Conservation (phyloP, 176 grass and related monocot genomes). For the Guadua angustifolia region DNA sequence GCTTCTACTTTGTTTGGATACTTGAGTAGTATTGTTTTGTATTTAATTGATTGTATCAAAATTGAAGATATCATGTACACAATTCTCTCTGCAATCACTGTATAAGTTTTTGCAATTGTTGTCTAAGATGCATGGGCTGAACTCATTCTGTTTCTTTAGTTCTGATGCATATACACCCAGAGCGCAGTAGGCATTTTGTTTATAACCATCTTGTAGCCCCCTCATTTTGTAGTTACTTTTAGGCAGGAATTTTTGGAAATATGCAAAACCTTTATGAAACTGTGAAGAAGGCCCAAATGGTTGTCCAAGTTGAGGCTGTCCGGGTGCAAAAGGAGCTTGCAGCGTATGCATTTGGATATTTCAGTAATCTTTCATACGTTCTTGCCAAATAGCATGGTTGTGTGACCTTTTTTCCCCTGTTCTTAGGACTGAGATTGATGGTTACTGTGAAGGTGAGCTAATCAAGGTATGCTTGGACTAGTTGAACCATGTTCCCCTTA, state of each 20-base stretch:
- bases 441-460: slow-evolving; percentile 98
- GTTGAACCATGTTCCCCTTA: neutral
- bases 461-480: slow-evolving; percentile 75
- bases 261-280: slow-evolving; percentile 99
- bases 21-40: neutral
- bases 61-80: neutral
- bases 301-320: slow-evolving; percentile 98
- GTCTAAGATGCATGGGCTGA: neutral
- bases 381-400: slow-evolving; percentile 11
- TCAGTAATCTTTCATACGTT: slow-evolving; percentile 41
- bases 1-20: slow-evolving; percentile 18
- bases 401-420: slow-evolving; percentile 27
- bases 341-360: slow-evolving; percentile 64
- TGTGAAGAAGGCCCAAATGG: slow-evolving; percentile 98
- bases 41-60: slow-evolving; percentile 19
- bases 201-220: slow-evolving; percentile 20
- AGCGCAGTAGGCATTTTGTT: slow-evolving; percentile 6
- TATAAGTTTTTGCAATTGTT: neutral
- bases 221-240: slow-evolving; percentile 27
- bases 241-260: slow-evolving; percentile 91
- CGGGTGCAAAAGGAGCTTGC: slow-evolving; percentile 97
- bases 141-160: slow-evolving; percentile 25
- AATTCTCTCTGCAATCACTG: slow-evolving; percentile 2
- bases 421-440: slow-evolving; percentile 92
- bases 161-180: slow-evolving; percentile 20